Conservation (phyloP, 2,329 filamentous ascomycete genomes). For the Xylariales sp. region DNA sequence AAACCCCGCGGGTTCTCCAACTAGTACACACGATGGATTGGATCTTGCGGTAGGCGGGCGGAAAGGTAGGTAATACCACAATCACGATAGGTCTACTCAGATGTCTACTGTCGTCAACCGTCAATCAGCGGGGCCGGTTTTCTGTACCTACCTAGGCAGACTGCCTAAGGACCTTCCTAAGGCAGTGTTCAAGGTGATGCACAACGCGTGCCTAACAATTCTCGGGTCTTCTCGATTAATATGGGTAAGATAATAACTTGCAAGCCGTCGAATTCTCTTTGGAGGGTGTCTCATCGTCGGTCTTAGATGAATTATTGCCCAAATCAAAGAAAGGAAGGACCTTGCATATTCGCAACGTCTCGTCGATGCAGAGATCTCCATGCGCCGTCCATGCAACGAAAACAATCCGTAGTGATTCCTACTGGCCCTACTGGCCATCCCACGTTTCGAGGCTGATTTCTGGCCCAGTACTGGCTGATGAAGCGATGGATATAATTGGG, state of each 20-base stretch:
- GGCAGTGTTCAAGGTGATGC: neutral
- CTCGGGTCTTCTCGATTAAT: conserved; percentile 20
- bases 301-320: neutral
- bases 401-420: conserved; percentile 30
- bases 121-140: too few relatives aligned
- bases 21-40: too few relatives aligned
- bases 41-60: too few relatives aligned
- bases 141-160: too few relatives aligned
- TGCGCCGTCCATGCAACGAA: conserved; percentile 38
- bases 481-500: conserved; percentile 22
- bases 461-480: neutral
- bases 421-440: neutral
- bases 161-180: too few relatives aligned
- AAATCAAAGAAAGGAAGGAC: conserved; percentile 22
- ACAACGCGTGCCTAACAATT: neutral
- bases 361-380: conserved; percentile 29
- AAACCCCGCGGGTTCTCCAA: conserved; percentile 32
- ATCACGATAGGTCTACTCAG: neutral
- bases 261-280: conserved; percentile 23
- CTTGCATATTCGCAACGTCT: conserved; percentile 33
- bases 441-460: conserved; percentile 14
- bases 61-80: neutral
- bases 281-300: neutral
- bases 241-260: conserved; percentile 28
- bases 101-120: too few relatives aligned